Base-by-base conservation (phyloP, 208 protist genomes). In the Trypanosomatidae sp. region DNA sequence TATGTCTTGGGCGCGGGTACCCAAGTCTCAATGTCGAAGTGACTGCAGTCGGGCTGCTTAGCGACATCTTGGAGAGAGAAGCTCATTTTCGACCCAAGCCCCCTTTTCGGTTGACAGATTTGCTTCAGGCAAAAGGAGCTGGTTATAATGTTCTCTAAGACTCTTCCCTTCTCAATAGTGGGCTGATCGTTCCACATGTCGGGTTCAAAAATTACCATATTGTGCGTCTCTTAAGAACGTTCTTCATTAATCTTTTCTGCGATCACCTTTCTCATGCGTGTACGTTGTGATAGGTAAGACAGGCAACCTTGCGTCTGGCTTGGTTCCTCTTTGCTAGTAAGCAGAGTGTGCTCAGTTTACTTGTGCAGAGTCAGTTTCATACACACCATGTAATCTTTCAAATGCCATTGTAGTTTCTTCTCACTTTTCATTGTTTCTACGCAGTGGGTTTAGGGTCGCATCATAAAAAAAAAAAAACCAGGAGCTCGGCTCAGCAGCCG, bases 31-130 rank as follows among this genome's bases (percentile, higher is more conserved):
- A 69, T 13, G 52, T 81, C 8, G 71, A 66, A 3, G 64, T 73
- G 1, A 71, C 79, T 56, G 79, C 73, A 3, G 76, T 64, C 0
- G 56, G 76, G 19, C 52, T 85, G 15, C 36, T 85, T 22, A 15
- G 69, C 10, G 73, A 85, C n/a, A 69, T 77, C 73, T 76, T 79
- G 62, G 2, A 36, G 73, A 0, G 70, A 85, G 47, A 81, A 80
- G 13, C 70, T 68, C 5, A 49, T 82, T 53, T 69, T 79, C 6
- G 66, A 79, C 64, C 72, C 76, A 0, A 9, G 10, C 49, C 55
- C 33, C 28, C 41, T 19, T 75, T 33, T 65, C 28, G 13, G 4
- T 30, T 9, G 55, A n/a, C 55, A 56, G 6, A 60, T 36, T 10
- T 4, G 9, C 7, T 60, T 4, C 22, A 25, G 39, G 36, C 46